Conservation (phyloP, 2,329 filamentous ascomycete genomes). For the Berkeleyomyces basicola region DNA sequence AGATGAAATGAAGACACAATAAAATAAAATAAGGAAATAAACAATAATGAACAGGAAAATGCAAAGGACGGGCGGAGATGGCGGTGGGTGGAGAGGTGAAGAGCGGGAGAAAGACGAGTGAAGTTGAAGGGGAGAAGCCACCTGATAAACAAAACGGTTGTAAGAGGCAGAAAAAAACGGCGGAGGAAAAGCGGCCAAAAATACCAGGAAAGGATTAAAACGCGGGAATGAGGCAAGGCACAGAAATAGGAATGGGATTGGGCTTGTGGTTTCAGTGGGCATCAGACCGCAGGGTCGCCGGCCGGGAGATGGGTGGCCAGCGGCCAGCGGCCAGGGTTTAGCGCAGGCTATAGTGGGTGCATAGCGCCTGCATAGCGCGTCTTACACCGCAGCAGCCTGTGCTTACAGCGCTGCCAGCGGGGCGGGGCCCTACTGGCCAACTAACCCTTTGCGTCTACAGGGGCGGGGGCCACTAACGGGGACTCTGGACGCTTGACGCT, state of each 20-base stretch:
- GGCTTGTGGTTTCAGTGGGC: background rate
- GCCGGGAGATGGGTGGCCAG: background rate
- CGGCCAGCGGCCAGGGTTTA: background rate
- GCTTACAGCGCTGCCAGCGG: too few species aligned
- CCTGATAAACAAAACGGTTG: background rate
- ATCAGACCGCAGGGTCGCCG: background rate
- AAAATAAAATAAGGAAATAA: background rate
- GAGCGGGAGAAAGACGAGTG: background rate
- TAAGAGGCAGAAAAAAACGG: background rate
- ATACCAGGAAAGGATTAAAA: background rate
- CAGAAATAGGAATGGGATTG: constrained; percentile 1
- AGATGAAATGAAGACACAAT: background rate
- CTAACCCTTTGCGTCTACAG: background rate
- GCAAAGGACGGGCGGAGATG: background rate
- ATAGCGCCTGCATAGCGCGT: too few species aligned
- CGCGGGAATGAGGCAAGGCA: background rate
- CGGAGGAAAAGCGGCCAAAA: background rate
- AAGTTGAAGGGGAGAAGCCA: background rate
- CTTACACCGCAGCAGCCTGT: too few species aligned
- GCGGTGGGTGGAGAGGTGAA: background rate
- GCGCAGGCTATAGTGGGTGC: too few species aligned
- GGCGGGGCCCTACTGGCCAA: too few species aligned
- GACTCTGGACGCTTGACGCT: background rate
- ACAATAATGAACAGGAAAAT: constrained; percentile 1
- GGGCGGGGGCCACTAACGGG: background rate